Base-by-base conservation (phyloP, 1,139 yeast species). In the Saccharomycopsis crataegensis region DNA sequence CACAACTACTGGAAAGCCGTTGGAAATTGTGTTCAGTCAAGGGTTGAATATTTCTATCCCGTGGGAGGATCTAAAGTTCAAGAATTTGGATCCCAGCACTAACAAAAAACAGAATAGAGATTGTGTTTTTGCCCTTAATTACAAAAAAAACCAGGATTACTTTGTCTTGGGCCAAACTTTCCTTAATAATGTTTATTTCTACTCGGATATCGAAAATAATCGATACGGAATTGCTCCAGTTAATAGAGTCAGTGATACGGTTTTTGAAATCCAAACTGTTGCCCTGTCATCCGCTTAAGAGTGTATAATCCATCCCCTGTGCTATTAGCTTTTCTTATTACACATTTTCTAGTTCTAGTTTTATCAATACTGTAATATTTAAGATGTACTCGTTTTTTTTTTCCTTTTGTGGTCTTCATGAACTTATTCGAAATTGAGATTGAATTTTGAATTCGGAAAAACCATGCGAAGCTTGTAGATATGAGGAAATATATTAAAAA, bases 11-110 rank as follows among this genome's bases (percentile, higher is more conserved):
- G 54, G 54, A 9, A 43, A 43, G 22, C 58, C 58, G 12, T 47
- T 55, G 17, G 22, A 40, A 8, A 16, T 55, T 11, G 36, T 28
- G 6, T 47, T 55, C 16, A 44, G 14, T n/a, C 44, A 50, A 11
- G 53, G 51, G 8, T 48, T 55, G 28, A 55, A 55, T 14, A 44
- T 54, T 14, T 53, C 54, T n/a, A 50, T 55, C n/a, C 58, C 58
- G n/a, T 55, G 57, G 57, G 43, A 42, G 17, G 57, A 53, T 12
- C 34, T 55, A 37, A 31, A 41, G 22, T 50, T 55, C 46, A 53
- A 48, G 38, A 53, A 55, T 43, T 49, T 55, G 34, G 46, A 55
- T 42, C 58, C 58, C 3, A 38, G 46, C 17, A 52, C 58, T 6
- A 55, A 55, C 46, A 55, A 31, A 4, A 50, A 49, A 37, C 42